These are phyloP conservation scores for Zea luxurians DNA, from an alignment of 176 grass and related monocot genomes.

Conservation along the genomic window DNA sequence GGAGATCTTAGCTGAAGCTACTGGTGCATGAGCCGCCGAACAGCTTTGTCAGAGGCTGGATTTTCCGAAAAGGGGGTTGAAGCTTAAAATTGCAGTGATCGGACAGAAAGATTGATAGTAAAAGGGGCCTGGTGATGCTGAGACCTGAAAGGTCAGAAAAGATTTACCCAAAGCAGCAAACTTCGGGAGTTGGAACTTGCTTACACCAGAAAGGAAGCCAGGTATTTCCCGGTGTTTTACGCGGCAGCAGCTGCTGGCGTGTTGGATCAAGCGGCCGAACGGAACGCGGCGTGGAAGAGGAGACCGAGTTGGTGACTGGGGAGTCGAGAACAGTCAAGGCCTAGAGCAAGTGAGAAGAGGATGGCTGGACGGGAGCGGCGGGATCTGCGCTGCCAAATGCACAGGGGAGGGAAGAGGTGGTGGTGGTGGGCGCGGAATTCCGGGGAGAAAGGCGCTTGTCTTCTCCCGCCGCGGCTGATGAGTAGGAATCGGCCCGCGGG, in stretches of 20 bases:
- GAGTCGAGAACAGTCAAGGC: constrained; percentile 31
- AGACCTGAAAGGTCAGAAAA: neutral
- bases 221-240: neutral
- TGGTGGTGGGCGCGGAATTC: neutral
- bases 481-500: neutral
- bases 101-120: constrained; percentile 16
- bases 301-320: neutral
- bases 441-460: neutral
- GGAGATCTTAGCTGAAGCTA: constrained; percentile 20
- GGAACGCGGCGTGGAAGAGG: neutral
- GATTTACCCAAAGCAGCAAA: constrained; percentile 18
- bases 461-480: neutral
- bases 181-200: neutral
- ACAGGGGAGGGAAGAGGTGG: neutral
- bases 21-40: neutral
- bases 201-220: neutral
- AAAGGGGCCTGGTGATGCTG: constrained; percentile 5
- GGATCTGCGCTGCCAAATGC: constrained; percentile 17
- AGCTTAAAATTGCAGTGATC: constrained; percentile 12
- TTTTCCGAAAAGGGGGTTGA: neutral
- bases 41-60: neutral
- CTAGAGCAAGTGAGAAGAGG: neutral
- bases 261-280: neutral
- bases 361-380: neutral
- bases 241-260: constrained; percentile 1